phyloP scores from a whole-genome alignment of 228 moss, liverwort and hornwort genomes.

The Sphagnum fallax region DNA sequence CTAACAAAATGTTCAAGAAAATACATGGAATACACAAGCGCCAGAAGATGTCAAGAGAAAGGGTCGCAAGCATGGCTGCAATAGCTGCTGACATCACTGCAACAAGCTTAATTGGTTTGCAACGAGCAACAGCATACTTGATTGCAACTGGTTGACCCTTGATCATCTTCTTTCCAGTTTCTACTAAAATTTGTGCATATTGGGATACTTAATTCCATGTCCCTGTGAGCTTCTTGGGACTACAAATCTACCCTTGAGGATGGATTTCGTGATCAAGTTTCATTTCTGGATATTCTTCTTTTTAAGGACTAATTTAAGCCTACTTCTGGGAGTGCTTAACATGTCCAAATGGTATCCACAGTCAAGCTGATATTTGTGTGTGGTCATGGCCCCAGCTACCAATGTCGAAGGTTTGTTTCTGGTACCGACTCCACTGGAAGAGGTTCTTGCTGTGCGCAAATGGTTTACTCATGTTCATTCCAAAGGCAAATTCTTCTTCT shows the following conservation, averaged over 20 bases:
- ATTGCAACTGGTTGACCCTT: conserved; percentile 31
- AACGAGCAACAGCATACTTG: conserved; percentile 27
- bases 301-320: neutral
- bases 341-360: neutral
- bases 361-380: neutral
- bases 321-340: neutral
- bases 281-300: neutral
- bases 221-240: neutral
- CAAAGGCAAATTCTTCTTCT: conserved; percentile 16
- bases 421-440: conserved; percentile 23
- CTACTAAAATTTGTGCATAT: neutral
- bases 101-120: conserved; percentile 37
- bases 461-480: conserved; percentile 10
- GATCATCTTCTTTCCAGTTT: neutral
- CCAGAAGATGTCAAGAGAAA: conserved; percentile 1
- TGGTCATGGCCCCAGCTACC: conserved; percentile 24
- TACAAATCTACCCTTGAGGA: neutral
- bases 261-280: neutral
- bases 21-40: neutral
- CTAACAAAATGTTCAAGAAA: neutral
- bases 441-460: conserved; percentile 27
- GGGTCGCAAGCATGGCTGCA: neutral
- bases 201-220: neutral
- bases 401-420: conserved; percentile 57
- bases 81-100: neutral